These are phyloP conservation scores for Ceriops tagal DNA, from an alignment of 345 rosid genomes.

Conservation along the genomic window DNA sequence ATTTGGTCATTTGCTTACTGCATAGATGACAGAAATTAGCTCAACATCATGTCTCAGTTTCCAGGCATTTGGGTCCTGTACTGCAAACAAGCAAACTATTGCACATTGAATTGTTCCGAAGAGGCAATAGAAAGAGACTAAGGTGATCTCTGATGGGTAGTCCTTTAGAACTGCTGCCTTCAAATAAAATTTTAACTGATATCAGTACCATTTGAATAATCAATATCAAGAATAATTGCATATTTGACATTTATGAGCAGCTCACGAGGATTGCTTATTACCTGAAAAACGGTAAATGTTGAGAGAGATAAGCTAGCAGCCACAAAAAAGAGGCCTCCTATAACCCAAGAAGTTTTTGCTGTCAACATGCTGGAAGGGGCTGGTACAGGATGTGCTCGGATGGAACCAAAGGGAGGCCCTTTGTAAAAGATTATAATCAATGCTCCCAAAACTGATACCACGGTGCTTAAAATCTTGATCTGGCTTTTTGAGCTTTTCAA, in stretches of 20 bases:
- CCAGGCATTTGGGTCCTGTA: conserved; percentile 49
- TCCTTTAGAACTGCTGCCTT: conserved; percentile 50
- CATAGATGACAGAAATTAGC: conserved; percentile 38
- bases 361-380: conserved; percentile 4
- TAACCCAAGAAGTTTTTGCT: conserved; percentile 33
- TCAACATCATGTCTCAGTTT: conserved; percentile 33
- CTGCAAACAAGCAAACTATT: conserved; percentile 37
- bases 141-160: conserved; percentile 40
- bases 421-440: conserved; percentile 41
- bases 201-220: conserved; percentile 5
- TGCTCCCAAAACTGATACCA: conserved; percentile 48
- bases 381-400: conserved; percentile 7
- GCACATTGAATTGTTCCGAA: conserved; percentile 51
- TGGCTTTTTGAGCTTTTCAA: conserved; percentile 38
- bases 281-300: conserved; percentile 38
- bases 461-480: conserved; percentile 41
- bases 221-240: not conserved
- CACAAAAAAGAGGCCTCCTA: conserved; percentile 44
- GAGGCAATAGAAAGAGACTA: conserved; percentile 43
- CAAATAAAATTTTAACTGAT: not conserved
- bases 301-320: conserved; percentile 37
- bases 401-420: conserved; percentile 32
- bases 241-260: not conserved
- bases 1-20: conserved; percentile 27
- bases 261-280: conserved; percentile 9